Evolutionary conservation across 371 early-diverging fungal genomes (phyloP).

Genomic region (Phascolomyces articulosus): DNA sequence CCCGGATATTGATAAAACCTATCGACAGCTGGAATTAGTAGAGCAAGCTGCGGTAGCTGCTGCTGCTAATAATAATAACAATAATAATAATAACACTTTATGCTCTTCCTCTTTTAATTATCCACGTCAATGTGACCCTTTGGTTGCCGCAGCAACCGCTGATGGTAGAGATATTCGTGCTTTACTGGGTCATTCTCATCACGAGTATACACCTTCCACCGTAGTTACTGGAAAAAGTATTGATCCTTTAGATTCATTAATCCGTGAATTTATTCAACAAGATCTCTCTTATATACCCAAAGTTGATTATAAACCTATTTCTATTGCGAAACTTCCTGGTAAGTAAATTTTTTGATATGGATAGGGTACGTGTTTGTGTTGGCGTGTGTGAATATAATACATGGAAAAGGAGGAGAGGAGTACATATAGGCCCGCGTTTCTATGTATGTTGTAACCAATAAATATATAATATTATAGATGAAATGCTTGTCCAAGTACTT

Average conservation of each 20-base stretch:
- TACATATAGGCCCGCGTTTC: too few species aligned
- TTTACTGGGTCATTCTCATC: not conserved
- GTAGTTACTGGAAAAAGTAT: not conserved
- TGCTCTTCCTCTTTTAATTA: too few species aligned
- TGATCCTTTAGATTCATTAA: constrained; percentile 11
- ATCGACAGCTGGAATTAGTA: not conserved
- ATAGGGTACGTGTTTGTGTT: too few species aligned
- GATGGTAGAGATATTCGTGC: constrained; percentile 9
- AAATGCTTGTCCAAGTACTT: constrained; percentile 30
- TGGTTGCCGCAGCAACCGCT: constrained; percentile 8
- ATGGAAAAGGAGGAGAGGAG: too few species aligned
- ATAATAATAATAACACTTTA: not conserved
- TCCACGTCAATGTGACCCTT: not conserved
- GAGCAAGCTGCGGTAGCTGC: not conserved
- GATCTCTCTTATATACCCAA: constrained; percentile 19
- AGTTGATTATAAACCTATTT: constrained; percentile 21
- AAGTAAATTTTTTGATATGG: not conserved
- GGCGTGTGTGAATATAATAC: too few species aligned
- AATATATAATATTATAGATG: constrained; percentile 20
- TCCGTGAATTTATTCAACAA: constrained; percentile 8
- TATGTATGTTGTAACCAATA: not conserved
- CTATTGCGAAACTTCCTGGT: constrained; percentile 23
- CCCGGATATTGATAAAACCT: constrained; percentile 32
- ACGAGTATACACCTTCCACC: constrained; percentile 3
- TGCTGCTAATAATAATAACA: not conserved